These are phyloP conservation scores for Kwoniella heveanensis DNA, from an alignment of 768 basidiomycete species.

Conservation along the genomic window DNA sequence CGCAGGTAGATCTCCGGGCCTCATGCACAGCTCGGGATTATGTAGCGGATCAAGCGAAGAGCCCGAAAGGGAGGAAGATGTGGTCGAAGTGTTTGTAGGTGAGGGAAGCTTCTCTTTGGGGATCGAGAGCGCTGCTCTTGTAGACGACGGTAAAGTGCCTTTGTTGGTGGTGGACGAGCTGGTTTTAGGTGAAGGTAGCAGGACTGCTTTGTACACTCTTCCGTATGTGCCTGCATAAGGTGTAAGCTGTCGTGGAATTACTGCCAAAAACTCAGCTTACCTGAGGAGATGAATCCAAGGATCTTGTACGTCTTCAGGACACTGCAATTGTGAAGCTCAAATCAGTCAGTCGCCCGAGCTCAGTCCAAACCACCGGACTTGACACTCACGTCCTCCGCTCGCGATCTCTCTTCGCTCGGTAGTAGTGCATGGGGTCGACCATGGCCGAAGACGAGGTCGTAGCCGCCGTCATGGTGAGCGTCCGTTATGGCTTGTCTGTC, in stretches of 20 bases:
- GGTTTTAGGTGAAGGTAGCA: slow-evolving; percentile 41
- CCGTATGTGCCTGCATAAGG: slow-evolving; percentile 70
- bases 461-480: slow-evolving; percentile 28
- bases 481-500: too few species aligned
- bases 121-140: slow-evolving; percentile 35
- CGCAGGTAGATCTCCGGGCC: slow-evolving; percentile 65
- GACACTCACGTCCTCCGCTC: slow-evolving; percentile 61
- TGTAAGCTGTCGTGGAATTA: too few species aligned
- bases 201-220: slow-evolving; percentile 88
- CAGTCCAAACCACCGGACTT: too few species aligned
- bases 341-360: too few species aligned
- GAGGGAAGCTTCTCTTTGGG: slow-evolving; percentile 26
- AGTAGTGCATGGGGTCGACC: slow-evolving; percentile 78
- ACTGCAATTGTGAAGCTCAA: slow-evolving; percentile 39
- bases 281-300: slow-evolving; percentile 95
- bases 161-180: slow-evolving; percentile 11
- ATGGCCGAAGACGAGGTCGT: slow-evolving; percentile 20
- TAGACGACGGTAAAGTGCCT: slow-evolving; percentile 21
- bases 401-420: slow-evolving; percentile 75
- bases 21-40: slow-evolving; percentile 55
- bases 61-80: slow-evolving; percentile 19
- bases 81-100: slow-evolving; percentile 7
- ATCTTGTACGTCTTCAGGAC: slow-evolving; percentile 85
- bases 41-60: slow-evolving; percentile 30
- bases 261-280: too few species aligned